Percentiles rank a stretch among this genome's conserved stretches.
These are phyloP conservation scores for Puccinia novopanici DNA, from an alignment of 1,284 basidiomycete genomes.

Conservation along the genomic window DNA sequence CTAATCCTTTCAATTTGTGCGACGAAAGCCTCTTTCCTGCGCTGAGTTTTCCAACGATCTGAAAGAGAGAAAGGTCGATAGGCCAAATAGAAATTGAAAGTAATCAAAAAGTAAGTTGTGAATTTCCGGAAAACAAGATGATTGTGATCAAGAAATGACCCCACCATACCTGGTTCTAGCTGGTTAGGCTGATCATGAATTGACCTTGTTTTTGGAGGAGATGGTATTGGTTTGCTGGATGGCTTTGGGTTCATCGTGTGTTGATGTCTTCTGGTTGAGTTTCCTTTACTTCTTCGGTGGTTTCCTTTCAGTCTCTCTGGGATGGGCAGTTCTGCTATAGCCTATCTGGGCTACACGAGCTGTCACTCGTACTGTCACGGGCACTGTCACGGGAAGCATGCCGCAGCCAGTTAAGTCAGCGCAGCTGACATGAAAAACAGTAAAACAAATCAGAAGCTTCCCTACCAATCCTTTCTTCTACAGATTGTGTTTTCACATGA, in stretches of 20 bases:
- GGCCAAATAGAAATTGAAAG: not conserved
- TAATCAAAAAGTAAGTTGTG: not conserved
- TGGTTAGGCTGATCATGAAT: conserved; percentile 10
- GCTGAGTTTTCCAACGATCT: conserved; percentile 30
- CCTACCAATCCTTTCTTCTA: no score
- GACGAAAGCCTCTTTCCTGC: conserved; percentile 62
- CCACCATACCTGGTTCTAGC: conserved; percentile 20
- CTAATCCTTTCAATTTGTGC: conserved; percentile 63
- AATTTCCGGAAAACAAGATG: not conserved
- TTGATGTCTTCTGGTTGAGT: not conserved
- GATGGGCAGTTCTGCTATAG: not conserved
- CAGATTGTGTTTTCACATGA: no score
- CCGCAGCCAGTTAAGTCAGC: not conserved
- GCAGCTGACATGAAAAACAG: no score
- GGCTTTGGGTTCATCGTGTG: conserved; percentile 25
- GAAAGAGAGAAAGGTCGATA: conserved; percentile 7
- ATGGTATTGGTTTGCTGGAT: not conserved
- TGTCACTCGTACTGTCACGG: not conserved
- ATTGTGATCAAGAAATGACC: not conserved
- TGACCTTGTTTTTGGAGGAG: conserved; percentile 13
- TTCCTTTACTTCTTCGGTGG: not conserved
- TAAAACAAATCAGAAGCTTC: no score
- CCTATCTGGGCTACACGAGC: not conserved
- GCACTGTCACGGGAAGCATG: not conserved
- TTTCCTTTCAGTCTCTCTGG: not conserved